Base-by-base conservation (phyloP, 2,329 filamentous ascomycete genomes). In the Basipetospora chlamydospora region DNA sequence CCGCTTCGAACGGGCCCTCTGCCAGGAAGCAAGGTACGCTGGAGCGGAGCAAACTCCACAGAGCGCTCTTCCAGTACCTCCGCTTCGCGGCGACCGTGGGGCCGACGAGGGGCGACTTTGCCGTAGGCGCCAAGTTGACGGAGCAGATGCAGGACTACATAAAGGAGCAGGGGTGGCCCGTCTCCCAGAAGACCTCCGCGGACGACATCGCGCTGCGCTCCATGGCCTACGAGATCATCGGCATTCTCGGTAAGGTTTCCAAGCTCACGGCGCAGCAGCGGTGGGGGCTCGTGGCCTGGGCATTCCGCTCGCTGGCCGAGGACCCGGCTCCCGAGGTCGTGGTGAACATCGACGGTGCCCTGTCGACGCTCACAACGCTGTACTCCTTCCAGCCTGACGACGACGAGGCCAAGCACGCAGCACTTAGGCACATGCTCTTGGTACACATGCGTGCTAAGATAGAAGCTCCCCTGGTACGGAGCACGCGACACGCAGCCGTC, bases 221-320 rank as follows among this genome's bases (percentile, higher is more conserved):
- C 5, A 77, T 81, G 49, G 86, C 81, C 2, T 96, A 95, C 54
- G 88, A 96, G 53, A 86, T 83, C 1, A 84, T 96, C 26, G 90
- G 88, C 1, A 70, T 90, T 11, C 58, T 96, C 17, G 77, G 81
- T 38, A 74, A 77, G 44, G 73, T 71, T 4, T 71, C 77, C 4
- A 58, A 67, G 3, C 68, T 73, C 45, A 60, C 75, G 4, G 48
- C 73, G 10, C 57, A 58, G 26, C 62, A 67, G 65, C 48, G 73
- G 64, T 39, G 69, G 22, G 43, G 61, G 73, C 34, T 73, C 73
- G 45, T 72, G 1, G 40, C 70, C 35, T 96, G 85, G 80, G 66
- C 96, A 0, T 92, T 96, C 49, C 70, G 70, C 18, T 88, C 87
- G 1, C 63, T 96, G 3, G 77, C 79, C 9, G 78, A 86, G 44